Evolutionary conservation across 331 rosid species (phyloP), one percentile per base, ranked within the genome.

Genomic region (Dryas integrifolia): DNA sequence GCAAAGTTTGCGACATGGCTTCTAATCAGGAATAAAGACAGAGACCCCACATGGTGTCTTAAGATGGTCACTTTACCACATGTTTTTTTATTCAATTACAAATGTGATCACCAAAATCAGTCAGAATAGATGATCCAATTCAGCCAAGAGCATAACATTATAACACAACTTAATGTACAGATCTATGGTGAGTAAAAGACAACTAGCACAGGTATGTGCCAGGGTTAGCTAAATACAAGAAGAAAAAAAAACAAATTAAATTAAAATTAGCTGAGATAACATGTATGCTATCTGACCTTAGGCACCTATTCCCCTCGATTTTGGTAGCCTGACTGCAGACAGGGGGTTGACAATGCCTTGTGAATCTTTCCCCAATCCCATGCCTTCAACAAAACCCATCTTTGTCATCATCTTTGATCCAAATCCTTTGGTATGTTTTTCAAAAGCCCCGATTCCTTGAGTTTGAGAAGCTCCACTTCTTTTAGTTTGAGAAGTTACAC

Each of bases 391-490:
- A 49, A 93, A 89, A 4, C 92, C 97, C 97, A 90, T 92, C 79
- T 80, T 89, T 30, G 89, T 88, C 97, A 91, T 91, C 90, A 89
- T 86, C 81, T 94, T 91, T 7, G 96, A 94, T 44, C 98, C 98
- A 69, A 91, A 89, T 6, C 97, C 91, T 83, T 85, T 91, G 24
- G 89, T 88, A 52, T 85, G 95, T 72, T 74, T 87, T 85, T 91
- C 98, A 71, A 84, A 94, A 68, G 89, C 39, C 67, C 97, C 96
- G 44, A 83, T 57, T 58, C 68, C 59, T 73, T 86, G 77, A 55
- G 87, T 35, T 52, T 50, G 35, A 14, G 35, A 14, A 35, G 5
- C 14, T 21, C 35, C 35, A 30, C 35, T 57, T 62, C 70, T 62
- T 73, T 86, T 76, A 55, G 87, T 35, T 52, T 50, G 35, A 14